Evolutionary conservation across 2,329 filamentous ascomycete species (phyloP), one percentile per base, ranked within the genome.

Genomic region (Xylaria digitata): DNA sequence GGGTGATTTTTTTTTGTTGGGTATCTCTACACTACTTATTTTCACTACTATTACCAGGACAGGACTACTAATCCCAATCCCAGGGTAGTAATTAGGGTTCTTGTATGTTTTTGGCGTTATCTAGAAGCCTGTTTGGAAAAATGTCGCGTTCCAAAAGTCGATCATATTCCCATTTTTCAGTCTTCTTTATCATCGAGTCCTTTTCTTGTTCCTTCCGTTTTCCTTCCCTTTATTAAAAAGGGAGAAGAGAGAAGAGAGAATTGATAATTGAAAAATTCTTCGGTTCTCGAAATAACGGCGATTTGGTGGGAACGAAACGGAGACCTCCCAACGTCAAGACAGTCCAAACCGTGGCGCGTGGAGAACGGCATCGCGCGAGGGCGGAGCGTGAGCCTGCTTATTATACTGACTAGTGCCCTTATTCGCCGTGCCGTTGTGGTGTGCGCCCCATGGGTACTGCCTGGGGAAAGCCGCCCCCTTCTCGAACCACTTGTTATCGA

Each of bases 281-380:
- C 21, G 1, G 21, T n/a, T 19, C 17, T 7, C 43, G 34, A 32
- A 37, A 63, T 13, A 52, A 19, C 21, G 40, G 45, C 21, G 40
- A 34, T 37, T 42, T 11, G 23, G 11, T 59, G 46, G n/a, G 48
- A 21, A 55, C 21, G 6, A 45, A 52, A 32, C 26, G 13, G 52
- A 37, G 57, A 15, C 42, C 17, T 15, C 26, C 42, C 37, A 21
- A 55, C 37, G 37, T 40, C 4, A 15, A 40, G 37, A 5, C 9
- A 15, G 37, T 11, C 37, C 37, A 55, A 50, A 19, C 46, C 13
- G 40, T 61, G 42, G 40, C 45, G 62, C 49, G 50, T 43, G 49
- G 49, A 45, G 54, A 42, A 49, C 13, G 54, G 8, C 30, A 45
- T 60, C 56, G 32, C 42, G 34, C 50, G 52, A 60, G 54, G 55